Evolutionary conservation across 257 asterid genomes (phyloP).

Genomic region (Nicotiana attenuata): DNA sequence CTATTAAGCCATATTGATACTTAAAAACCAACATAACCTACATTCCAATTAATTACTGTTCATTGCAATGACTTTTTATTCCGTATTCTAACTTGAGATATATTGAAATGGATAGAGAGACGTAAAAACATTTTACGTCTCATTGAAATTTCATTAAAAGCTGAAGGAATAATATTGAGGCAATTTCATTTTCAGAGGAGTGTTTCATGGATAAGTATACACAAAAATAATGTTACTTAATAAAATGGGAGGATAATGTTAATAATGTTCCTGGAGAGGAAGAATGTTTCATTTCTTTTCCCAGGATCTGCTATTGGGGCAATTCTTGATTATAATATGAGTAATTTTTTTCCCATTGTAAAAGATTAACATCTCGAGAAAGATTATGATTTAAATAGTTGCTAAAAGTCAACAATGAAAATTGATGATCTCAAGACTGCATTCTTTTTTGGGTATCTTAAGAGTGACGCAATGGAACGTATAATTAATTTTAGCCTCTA

Average conservation of each 20-base stretch:
- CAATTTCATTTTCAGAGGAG: background rate
- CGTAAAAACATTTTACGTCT: background rate
- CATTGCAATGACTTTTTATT: background rate
- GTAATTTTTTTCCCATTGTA: background rate
- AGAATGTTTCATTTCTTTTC: constrained; percentile 1
- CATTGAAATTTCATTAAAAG: background rate
- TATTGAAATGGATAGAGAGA: background rate
- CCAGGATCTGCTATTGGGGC: background rate
- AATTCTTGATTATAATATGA: background rate
- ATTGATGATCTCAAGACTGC: constrained; percentile 5
- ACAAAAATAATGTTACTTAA: background rate
- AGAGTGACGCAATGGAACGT: background rate
- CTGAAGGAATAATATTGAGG: background rate
- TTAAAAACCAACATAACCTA: background rate
- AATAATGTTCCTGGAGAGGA: background rate
- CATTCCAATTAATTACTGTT: background rate
- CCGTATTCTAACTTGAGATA: background rate
- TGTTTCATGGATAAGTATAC: background rate
- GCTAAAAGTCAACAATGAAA: background rate
- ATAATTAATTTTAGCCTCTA: background rate
- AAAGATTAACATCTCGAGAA: background rate
- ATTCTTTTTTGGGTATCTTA: background rate
- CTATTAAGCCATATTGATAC: too few relatives aligned
- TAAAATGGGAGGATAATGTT: background rate
- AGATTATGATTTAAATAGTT: background rate